A percentile compares a stretch with the other conserved stretches of the same genome.
These are phyloP conservation scores for Betula pendula DNA, from an alignment of 306 rosid species.

Conservation along the genomic window DNA sequence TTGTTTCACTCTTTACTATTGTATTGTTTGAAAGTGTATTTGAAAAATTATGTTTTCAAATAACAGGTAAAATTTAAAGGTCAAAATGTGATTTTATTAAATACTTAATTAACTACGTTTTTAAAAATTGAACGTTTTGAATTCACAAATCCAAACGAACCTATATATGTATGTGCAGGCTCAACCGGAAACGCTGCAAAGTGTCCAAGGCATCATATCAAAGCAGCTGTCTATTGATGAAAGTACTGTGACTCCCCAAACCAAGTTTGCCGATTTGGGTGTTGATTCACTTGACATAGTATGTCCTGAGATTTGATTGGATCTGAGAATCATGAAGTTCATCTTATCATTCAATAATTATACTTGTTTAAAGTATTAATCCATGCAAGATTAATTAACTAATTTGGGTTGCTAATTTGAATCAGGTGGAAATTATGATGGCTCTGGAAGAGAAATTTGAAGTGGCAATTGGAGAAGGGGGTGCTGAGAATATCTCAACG, in stretches of 20 bases:
- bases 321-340: too few species aligned
- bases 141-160: too few species aligned
- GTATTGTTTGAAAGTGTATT: too few species aligned
- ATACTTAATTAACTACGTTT: too few species aligned
- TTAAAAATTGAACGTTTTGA: too few species aligned
- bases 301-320: slow-evolving; percentile 2
- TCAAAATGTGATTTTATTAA: too few species aligned
- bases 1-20: background rate
- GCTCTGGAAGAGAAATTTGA: slow-evolving; percentile 70
- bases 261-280: slow-evolving; percentile 67
- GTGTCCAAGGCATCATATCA: slow-evolving; percentile 57
- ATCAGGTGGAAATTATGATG: slow-evolving; percentile 68
- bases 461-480: slow-evolving; percentile 60
- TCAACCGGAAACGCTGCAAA: slow-evolving; percentile 51
- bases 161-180: too few species aligned
- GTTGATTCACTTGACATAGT: slow-evolving; percentile 74
- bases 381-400: background rate
- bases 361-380: background rate
- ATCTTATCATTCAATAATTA: too few species aligned
- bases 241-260: slow-evolving; percentile 46
- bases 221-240: slow-evolving; percentile 67
- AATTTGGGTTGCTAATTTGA: background rate
- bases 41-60: too few species aligned
- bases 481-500: slow-evolving; percentile 67
- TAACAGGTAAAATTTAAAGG: too few species aligned